Percentiles rank a stretch among this genome's conserved stretches.
phyloP scores from a whole-genome alignment of 1,139 yeast genomes.

The Pichia sp. region DNA sequence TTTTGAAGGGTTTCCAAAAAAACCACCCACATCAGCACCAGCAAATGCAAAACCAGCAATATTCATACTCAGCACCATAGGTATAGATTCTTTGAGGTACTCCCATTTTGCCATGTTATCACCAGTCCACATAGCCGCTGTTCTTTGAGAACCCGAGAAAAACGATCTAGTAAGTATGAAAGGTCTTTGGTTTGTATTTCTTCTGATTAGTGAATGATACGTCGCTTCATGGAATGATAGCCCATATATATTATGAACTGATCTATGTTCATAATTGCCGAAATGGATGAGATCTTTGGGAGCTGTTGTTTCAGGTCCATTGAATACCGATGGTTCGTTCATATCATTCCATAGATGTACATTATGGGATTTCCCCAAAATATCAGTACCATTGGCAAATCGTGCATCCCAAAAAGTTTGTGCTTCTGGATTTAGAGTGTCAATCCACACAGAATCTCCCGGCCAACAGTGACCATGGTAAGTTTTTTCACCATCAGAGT shows the following conservation, averaged over 20 bases:
- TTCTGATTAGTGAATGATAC: constrained; percentile 49
- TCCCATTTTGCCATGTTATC: constrained; percentile 95
- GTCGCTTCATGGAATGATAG: constrained; percentile 76
- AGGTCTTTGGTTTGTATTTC: constrained; percentile 59
- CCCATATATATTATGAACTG: constrained; percentile 83
- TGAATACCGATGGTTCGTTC: constrained; percentile 95
- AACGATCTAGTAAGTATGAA: constrained; percentile 84
- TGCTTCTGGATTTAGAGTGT: constrained; percentile 62
- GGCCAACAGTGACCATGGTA: constrained; percentile 97
- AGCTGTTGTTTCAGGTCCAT: constrained; percentile 89
- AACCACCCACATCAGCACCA: constrained; percentile 97
- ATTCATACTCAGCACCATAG: constrained; percentile 79
- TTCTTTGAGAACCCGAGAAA: constrained; percentile 84
- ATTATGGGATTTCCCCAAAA: constrained; percentile 54
- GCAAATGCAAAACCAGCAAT: constrained; percentile 85
- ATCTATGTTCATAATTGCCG: constrained; percentile 85
- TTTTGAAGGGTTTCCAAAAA: constrained; percentile 78
- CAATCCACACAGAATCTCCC: constrained; percentile 92
- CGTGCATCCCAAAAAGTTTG: constrained; percentile 52
- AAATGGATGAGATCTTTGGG: constrained; percentile 74
- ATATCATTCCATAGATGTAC: constrained; percentile 93
- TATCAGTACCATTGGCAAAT: constrained; percentile 35
- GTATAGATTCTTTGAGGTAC: constrained; percentile 68
- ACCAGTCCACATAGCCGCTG: constrained; percentile 97
- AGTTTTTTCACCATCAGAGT: constrained; percentile 40